phyloP scores from a whole-genome alignment of 2,329 filamentous ascomycete species.

The Epichloe aotearoae region DNA sequence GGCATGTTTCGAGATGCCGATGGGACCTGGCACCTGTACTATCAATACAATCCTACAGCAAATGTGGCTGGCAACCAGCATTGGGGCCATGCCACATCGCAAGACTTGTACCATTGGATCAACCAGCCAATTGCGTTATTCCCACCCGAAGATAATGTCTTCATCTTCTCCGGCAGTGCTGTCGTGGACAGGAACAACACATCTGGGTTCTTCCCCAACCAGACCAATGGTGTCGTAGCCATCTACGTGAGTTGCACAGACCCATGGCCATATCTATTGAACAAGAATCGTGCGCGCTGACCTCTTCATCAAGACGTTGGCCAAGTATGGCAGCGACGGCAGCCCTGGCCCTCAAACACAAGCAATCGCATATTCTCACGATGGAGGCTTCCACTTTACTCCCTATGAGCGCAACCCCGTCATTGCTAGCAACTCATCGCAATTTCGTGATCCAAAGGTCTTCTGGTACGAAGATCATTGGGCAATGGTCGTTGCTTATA shows the following conservation, averaged over 20 bases:
- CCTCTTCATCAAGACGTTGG: constrained; percentile 11
- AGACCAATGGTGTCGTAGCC: constrained; percentile 48
- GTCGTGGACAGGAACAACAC: constrained; percentile 52
- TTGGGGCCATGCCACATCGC: constrained; percentile 53
- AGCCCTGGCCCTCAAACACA: constrained; percentile 31
- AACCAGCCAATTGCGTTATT: constrained; percentile 51
- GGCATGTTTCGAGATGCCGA: constrained; percentile 36
- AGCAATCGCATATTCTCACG: constrained; percentile 46
- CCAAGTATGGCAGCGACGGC: constrained; percentile 1
- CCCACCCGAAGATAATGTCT: constrained; percentile 28
- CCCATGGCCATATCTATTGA: too few species aligned
- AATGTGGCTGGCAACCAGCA: constrained; percentile 45
- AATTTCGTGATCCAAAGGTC: constrained; percentile 56
- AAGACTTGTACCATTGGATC: constrained; percentile 49
- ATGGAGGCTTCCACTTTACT: constrained; percentile 48
- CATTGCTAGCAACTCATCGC: constrained; percentile 36
- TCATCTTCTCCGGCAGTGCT: constrained; percentile 40
- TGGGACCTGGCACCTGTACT: constrained; percentile 51
- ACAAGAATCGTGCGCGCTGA: background rate
- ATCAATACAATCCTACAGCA: constrained; percentile 37
- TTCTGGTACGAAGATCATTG: constrained; percentile 43
- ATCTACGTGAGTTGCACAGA: constrained; percentile 16
- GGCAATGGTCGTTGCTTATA: constrained; percentile 43
- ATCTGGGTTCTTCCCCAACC: constrained; percentile 49
- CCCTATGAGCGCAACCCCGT: constrained; percentile 49